phyloP scores from a whole-genome alignment of 176 grass and related monocot species.

The Eragrostis nindensis region DNA sequence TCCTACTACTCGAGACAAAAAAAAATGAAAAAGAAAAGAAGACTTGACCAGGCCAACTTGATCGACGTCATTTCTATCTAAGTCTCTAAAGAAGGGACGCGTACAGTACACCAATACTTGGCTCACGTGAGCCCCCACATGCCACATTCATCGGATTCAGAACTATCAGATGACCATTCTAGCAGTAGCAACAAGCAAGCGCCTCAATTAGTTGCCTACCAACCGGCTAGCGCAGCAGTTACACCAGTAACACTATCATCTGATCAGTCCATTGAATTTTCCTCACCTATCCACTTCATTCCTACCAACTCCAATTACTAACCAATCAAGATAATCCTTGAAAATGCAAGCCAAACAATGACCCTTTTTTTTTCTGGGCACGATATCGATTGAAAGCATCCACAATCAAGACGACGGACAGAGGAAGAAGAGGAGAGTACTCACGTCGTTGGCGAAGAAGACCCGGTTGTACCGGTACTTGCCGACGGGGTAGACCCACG shows the following conservation, averaged over 20 bases:
- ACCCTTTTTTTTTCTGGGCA: too few species aligned
- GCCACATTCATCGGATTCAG: background rate
- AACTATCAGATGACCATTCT: background rate
- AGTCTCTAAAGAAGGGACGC: background rate
- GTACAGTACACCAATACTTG: background rate
- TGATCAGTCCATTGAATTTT: background rate
- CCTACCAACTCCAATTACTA: background rate
- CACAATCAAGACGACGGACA: too few species aligned
- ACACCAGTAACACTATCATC: background rate
- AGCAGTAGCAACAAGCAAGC: too few species aligned
- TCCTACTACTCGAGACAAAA: background rate
- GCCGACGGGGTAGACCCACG: constrained; percentile 57
- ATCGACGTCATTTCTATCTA: background rate
- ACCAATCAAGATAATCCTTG: background rate
- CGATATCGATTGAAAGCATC: background rate
- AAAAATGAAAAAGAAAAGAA: too few species aligned
- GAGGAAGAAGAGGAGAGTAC: background rate
- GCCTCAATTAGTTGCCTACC: background rate
- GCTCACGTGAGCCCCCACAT: constrained; percentile 1
- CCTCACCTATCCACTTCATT: background rate
- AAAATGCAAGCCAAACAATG: background rate
- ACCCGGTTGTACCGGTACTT: constrained; percentile 59
- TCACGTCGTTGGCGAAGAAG: constrained; percentile 79
- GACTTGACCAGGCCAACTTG: background rate
- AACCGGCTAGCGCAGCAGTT: background rate